Base-by-base conservation (phyloP, 202 grass and related monocot species). In the Bolboschoenoplectus hybrid region DNA sequence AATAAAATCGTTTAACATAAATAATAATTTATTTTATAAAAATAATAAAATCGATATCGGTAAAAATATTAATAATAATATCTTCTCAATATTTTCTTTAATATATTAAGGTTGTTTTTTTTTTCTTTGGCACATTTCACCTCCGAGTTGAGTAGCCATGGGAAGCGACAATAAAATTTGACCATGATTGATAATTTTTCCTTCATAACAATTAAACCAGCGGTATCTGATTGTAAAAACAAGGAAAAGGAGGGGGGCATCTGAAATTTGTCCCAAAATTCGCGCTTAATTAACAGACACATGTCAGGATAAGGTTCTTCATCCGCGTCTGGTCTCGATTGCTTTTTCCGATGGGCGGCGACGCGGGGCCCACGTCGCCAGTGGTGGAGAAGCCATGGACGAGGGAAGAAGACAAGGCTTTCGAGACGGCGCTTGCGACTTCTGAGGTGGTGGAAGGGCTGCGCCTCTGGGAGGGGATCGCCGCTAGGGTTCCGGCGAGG, bases 321-420 rank as follows among this genome's bases (percentile, higher is more conserved):
- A 50, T 57, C 46, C 20, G 36, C 51, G 34, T 84, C 65, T 44
- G 63, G 44, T 67, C 47, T 84, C 34, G 4, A 57, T 49, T 51
- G 32, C 16, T 19, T 11, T 64, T 17, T 34, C 68, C 71, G 80
- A 94, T 97, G 93, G 85, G 65, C 61, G 72, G 46, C 38, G 60
- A 44, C 57, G 88, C 16, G 67, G 77, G 58, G 76, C 66, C 50
- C 58, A 72, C 88, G 1, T 79, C 63, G 78, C 51, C 85, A 84
- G 38, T 81, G 11, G 1, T 71, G 14, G 66, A 86, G 49, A 80
- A 74, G 70, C 79, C 86, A 26, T 94, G 97, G 97, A 94, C 87
- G 26, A 82, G 88, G 76, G 89, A 93, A 17, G 97, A 98, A 70
- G 89, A 95, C 78, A 98, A 99, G 89, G 92, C 89, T 50, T 95